Conservation (phyloP, 2,329 filamentous ascomycete genomes). For the Phaeosphaeria sp. region DNA sequence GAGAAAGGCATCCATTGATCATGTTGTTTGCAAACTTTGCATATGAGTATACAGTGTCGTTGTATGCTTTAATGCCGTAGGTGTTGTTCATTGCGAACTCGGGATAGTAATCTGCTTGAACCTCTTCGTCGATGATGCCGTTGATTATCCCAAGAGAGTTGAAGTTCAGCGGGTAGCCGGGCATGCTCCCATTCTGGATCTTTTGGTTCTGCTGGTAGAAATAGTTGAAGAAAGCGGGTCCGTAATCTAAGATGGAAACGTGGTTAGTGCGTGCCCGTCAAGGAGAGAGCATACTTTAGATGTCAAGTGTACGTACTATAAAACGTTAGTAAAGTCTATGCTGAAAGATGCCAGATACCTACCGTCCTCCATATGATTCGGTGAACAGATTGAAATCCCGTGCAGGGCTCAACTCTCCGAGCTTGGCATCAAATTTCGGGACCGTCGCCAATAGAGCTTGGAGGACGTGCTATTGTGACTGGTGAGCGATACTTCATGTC, state of each 20-base stretch:
- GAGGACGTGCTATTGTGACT: conserved; percentile 22
- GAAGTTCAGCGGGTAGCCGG: conserved; percentile 60
- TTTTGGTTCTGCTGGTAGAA: conserved; percentile 64
- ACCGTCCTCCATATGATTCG: conserved; percentile 56
- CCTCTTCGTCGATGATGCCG: conserved; percentile 52
- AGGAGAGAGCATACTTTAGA: neutral
- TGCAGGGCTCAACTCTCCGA: conserved; percentile 48
- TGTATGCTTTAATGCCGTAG: conserved; percentile 62
- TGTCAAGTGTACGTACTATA: neutral
- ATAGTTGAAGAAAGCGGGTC: conserved; percentile 62
- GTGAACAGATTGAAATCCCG: conserved; percentile 61
- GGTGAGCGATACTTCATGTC: too few relatives aligned
- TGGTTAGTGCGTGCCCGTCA: neutral
- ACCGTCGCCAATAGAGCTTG: conserved; percentile 30
- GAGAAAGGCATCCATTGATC: conserved; percentile 55
- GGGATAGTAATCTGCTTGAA: conserved; percentile 58
- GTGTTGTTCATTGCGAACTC: conserved; percentile 63
- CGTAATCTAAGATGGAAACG: conserved; percentile 45
- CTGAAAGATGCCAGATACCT: neutral
- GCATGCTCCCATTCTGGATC: conserved; percentile 57
- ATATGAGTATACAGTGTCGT: conserved; percentile 65
- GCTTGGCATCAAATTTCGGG: conserved; percentile 29
- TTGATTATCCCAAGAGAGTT: conserved; percentile 62
- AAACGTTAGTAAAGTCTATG: neutral
- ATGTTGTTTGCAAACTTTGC: conserved; percentile 62